Evolutionary conservation across 257 asterid species (phyloP).

Genomic region (Henckelia pumila): DNA sequence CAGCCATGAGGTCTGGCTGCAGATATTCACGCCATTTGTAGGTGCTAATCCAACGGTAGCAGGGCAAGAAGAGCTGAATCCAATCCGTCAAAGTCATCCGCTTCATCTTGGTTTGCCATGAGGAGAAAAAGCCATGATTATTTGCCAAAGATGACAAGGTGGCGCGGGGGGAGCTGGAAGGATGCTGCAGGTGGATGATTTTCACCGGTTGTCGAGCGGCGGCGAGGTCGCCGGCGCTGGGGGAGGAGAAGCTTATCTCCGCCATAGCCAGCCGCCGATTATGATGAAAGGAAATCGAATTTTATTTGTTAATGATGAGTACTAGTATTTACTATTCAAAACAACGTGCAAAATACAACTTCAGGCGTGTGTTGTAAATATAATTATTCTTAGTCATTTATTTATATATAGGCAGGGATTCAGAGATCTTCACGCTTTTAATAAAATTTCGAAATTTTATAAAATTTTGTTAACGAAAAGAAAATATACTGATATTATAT

Average conservation of each 20-base stretch:
- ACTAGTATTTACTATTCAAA: too few species aligned
- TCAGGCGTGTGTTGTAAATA: too few species aligned
- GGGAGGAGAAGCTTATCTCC: background rate
- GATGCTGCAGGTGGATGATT: background rate
- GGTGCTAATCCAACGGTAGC: slow-evolving; percentile 87
- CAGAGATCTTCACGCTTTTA: too few species aligned
- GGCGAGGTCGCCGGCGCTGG: background rate
- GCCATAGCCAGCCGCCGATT: background rate
- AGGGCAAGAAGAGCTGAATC: slow-evolving; percentile 73
- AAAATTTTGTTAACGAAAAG: too few species aligned
- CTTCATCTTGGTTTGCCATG: slow-evolving; percentile 59
- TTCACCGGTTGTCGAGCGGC: background rate
- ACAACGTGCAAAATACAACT: too few species aligned
- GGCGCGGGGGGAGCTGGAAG: background rate
- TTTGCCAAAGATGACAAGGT: background rate
- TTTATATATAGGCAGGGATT: too few species aligned
- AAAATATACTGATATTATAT: too few species aligned
- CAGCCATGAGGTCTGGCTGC: slow-evolving; percentile 92
- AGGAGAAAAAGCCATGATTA: background rate
- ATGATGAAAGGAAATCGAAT: background rate
- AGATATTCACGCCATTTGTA: slow-evolving; percentile 80
- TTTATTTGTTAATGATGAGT: too few species aligned
- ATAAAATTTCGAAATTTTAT: too few species aligned
- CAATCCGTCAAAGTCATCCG: slow-evolving; percentile 75
- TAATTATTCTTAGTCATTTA: too few species aligned